Evolutionary conservation across 768 basidiomycete species (phyloP).

Genomic region (Mycena rosella): DNA sequence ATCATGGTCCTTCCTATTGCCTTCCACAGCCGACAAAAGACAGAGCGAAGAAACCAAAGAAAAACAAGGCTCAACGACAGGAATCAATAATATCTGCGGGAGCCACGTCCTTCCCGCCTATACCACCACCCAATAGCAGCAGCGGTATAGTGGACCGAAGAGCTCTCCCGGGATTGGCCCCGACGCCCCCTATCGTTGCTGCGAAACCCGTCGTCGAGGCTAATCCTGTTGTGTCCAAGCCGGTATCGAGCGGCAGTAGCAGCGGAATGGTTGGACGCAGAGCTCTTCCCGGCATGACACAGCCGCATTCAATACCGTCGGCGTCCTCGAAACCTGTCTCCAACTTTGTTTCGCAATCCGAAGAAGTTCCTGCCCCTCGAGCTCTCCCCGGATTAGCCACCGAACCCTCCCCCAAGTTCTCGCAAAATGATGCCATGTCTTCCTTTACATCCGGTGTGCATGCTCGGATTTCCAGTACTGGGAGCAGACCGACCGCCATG

Average conservation of each 20-base stretch:
- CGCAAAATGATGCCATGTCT: constrained; percentile 40
- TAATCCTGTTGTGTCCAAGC: constrained; percentile 26
- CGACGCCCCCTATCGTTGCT: constrained; percentile 25
- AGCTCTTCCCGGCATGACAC: constrained; percentile 34
- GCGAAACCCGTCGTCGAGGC: background rate
- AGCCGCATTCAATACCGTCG: constrained; percentile 7
- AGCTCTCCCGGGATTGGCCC: constrained; percentile 17
- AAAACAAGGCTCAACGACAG: constrained; percentile 46
- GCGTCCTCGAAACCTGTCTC: constrained; percentile 28
- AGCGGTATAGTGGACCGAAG: constrained; percentile 1
- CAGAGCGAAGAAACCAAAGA: constrained; percentile 77
- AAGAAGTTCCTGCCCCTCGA: constrained; percentile 40
- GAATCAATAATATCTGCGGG: background rate
- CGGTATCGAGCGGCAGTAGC: constrained; percentile 6
- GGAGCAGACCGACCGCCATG: constrained; percentile 81
- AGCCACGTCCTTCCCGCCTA: constrained; percentile 2
- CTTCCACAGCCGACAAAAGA: constrained; percentile 77
- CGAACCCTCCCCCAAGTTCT: constrained; percentile 1
- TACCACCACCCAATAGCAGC: constrained; percentile 1
- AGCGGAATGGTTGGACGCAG: constrained; percentile 48
- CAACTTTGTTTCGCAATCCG: constrained; percentile 2
- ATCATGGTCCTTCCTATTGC: constrained; percentile 44
- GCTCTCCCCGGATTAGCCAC: constrained; percentile 58
- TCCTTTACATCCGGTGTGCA: constrained; percentile 56
- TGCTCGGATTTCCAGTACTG: constrained; percentile 74